phyloP scores from a whole-genome alignment of 495 filamentous ascomycete species.

The Aspergillus steynii region DNA sequence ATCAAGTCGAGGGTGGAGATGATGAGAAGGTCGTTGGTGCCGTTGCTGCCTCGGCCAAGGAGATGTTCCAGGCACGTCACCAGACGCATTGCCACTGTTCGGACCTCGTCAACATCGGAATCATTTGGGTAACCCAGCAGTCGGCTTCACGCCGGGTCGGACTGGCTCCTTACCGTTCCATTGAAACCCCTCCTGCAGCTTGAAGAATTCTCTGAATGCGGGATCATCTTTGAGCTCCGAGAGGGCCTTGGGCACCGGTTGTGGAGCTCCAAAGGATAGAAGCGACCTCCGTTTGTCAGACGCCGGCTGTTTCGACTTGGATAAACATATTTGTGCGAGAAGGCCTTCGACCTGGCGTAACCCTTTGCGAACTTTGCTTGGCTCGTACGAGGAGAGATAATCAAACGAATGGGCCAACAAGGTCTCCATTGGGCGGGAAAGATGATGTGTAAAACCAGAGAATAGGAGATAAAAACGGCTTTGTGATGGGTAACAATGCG shows the following conservation, averaged over 20 bases:
- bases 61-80: slow-evolving; percentile 85
- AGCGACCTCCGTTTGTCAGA: slow-evolving; percentile 47
- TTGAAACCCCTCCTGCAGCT: slow-evolving; percentile 93
- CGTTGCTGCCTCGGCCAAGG: slow-evolving; percentile 74
- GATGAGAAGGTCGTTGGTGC: slow-evolving; percentile 86
- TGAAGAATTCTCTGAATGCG: slow-evolving; percentile 94
- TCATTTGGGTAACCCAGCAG: background rate
- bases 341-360: slow-evolving; percentile 94
- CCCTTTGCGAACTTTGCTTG: slow-evolving; percentile 85
- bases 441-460: slow-evolving; percentile 13
- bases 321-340: slow-evolving; percentile 92
- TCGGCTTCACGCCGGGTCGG: background rate
- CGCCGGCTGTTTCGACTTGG: slow-evolving; percentile 48
- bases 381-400: slow-evolving; percentile 92
- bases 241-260: slow-evolving; percentile 62
- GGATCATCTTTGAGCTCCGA: slow-evolving; percentile 75
- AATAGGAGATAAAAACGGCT: slow-evolving; percentile 4
- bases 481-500: background rate
- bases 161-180: slow-evolving; percentile 71
- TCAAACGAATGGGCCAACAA: slow-evolving; percentile 92
- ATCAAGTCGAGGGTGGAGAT: slow-evolving; percentile 85
- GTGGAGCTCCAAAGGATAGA: slow-evolving; percentile 33
- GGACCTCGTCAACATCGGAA: slow-evolving; percentile 10
- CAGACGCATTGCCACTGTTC: slow-evolving; percentile 75
- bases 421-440: slow-evolving; percentile 69